Evolutionary conservation across 495 filamentous ascomycete genomes (phyloP).

Genomic region (Jackrogersella multiformis): DNA sequence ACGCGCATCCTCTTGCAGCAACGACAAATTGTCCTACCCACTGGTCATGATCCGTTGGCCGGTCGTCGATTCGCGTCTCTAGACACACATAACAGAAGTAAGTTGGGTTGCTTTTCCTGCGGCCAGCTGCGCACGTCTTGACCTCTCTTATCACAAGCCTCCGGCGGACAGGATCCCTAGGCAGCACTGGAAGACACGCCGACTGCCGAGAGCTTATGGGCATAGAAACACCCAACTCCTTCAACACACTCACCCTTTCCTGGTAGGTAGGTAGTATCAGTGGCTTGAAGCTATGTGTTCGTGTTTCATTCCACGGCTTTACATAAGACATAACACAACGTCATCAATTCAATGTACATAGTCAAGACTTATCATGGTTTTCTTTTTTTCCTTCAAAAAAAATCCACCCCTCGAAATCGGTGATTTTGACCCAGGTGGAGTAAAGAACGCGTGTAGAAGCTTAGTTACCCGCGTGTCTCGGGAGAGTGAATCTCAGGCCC

Average conservation of each 20-base stretch:
- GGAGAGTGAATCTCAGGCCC: constrained; percentile 29
- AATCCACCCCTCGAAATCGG: constrained; percentile 19
- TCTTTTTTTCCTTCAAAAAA: neutral
- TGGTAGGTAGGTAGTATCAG: constrained; percentile 3
- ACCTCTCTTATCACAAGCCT: constrained; percentile 10
- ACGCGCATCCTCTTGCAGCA: constrained; percentile 31
- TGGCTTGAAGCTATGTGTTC: constrained; percentile 23
- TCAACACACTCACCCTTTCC: constrained; percentile 3
- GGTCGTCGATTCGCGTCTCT: constrained; percentile 27
- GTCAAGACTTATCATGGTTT: constrained; percentile 13
- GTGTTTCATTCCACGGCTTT: constrained; percentile 34
- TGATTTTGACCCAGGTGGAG: constrained; percentile 9
- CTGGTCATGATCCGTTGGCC: constrained; percentile 25
- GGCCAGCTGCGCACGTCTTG: constrained; percentile 19
- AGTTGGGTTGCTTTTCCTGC: constrained; percentile 25
- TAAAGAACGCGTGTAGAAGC: constrained; percentile 24
- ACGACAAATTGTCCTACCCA: constrained; percentile 44
- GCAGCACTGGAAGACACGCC: neutral
- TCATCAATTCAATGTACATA: constrained; percentile 30
- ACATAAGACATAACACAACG: constrained; percentile 31
- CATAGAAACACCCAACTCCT: constrained; percentile 15
- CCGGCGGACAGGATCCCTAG: neutral
- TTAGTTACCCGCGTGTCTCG: constrained; percentile 37
- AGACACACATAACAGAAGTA: constrained; percentile 34
- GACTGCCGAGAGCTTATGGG: constrained; percentile 8